Percentiles rank a stretch among this genome's conserved stretches.
Evolutionary conservation across 192 early-diverging fungal genomes (phyloP).

Genomic region (Phlyctochytrium planicorne): DNA sequence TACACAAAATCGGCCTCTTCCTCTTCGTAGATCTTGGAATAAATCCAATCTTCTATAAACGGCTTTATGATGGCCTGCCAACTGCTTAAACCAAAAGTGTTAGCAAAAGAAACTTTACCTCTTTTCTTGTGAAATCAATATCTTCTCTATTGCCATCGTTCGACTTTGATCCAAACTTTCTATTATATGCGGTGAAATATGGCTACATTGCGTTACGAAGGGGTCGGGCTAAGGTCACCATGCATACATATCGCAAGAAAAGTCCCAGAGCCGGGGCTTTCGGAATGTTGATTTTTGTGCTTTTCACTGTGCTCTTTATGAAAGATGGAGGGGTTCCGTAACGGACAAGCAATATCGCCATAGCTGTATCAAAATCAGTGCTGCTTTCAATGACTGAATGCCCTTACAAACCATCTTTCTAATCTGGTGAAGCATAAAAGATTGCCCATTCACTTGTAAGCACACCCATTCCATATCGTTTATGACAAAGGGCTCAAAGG

Average conservation of each 20-base stretch:
- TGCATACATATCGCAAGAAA: conserved; percentile 22
- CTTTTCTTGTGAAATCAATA: conserved; percentile 23
- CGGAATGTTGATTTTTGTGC: conserved; percentile 85
- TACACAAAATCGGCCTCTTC: conserved; percentile 68
- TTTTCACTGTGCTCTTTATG: conserved; percentile 63
- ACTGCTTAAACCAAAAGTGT: neutral
- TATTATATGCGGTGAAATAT: conserved; percentile 23
- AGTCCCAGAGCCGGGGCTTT: conserved; percentile 73
- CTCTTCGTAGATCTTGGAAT: conserved; percentile 71
- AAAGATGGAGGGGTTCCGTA: conserved; percentile 66
- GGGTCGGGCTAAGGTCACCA: too few species aligned
- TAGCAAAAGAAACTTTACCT: conserved; percentile 28
- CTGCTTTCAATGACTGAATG: too few species aligned
- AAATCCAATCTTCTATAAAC: conserved; percentile 90
- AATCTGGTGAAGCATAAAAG: conserved; percentile 99
- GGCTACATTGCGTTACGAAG: too few species aligned
- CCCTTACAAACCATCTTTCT: conserved; percentile 95
- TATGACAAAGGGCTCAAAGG: conserved; percentile 43
- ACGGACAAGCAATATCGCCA: conserved; percentile 81
- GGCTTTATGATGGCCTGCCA: conserved; percentile 65
- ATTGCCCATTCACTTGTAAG: conserved; percentile 90
- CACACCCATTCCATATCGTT: conserved; percentile 83
- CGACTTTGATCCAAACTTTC: conserved; percentile 1
- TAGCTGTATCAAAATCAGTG: conserved; percentile 11
- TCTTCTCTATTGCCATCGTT: conserved; percentile 10